phyloP scores from a whole-genome alignment of 148 eudicot genomes.

The Nepenthes mirabilis region DNA sequence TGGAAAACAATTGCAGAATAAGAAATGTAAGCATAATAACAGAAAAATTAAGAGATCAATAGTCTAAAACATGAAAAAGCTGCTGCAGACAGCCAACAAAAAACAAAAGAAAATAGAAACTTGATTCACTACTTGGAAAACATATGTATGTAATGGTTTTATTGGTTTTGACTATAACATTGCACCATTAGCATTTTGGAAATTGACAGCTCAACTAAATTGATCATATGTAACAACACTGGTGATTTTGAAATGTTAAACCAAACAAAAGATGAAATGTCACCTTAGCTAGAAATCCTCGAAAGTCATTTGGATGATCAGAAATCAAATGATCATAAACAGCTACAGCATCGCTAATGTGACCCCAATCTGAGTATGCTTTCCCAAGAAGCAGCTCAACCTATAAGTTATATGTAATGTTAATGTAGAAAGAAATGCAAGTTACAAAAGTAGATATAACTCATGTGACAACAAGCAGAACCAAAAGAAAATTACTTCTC shows the following conservation, averaged over 20 bases:
- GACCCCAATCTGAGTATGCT: constrained; percentile 98
- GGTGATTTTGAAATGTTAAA: neutral
- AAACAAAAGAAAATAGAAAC: no score
- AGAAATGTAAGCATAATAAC: no score
- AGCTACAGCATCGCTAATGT: constrained; percentile 76
- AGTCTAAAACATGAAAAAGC: no score
- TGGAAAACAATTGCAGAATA: no score
- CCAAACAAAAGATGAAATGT: neutral
- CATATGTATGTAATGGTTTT: no score
- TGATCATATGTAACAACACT: neutral
- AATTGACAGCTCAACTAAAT: no score
- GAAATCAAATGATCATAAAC: constrained; percentile 86
- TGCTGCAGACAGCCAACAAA: no score
- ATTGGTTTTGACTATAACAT: no score
- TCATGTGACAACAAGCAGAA: neutral
- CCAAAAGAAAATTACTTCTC: neutral
- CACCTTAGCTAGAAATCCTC: constrained; percentile 94
- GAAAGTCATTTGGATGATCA: constrained; percentile 69
- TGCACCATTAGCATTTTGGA: no score
- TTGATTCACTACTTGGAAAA: no score
- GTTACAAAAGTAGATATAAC: neutral
- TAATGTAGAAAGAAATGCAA: neutral
- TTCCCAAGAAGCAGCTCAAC: constrained; percentile 92
- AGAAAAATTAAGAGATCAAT: no score
- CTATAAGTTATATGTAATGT: constrained; percentile 21